A percentile compares a stretch with the other conserved stretches of the same genome.
Conservation (phyloP, 2,329 filamentous ascomycete genomes). For the Colletotrichum lini region DNA sequence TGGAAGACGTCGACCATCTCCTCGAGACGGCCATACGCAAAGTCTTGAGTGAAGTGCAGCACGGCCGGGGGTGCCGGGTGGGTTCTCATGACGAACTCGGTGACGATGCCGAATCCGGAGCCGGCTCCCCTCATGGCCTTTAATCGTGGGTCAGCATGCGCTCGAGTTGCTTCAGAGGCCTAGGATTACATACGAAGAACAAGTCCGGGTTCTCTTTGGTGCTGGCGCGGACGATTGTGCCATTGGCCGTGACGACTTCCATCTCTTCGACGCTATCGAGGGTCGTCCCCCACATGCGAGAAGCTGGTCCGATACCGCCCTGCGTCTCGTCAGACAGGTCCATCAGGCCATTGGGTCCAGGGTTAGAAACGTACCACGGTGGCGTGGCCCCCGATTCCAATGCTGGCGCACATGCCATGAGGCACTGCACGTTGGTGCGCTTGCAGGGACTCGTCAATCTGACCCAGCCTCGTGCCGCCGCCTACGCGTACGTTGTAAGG, state of each 20-base stretch:
- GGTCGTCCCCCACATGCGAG: constrained; percentile 70
- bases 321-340: constrained; percentile 44
- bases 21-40: constrained; percentile 59
- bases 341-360: neutral
- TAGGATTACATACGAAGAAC: constrained; percentile 44
- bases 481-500: constrained; percentile 66
- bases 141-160: neutral
- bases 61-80: constrained; percentile 59
- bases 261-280: constrained; percentile 67
- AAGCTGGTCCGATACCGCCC: constrained; percentile 70
- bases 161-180: neutral
- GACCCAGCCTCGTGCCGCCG: constrained; percentile 64
- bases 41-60: constrained; percentile 65
- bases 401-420: constrained; percentile 70
- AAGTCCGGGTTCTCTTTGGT: constrained; percentile 46
- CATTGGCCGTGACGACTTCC: constrained; percentile 50
- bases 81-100: constrained; percentile 49
- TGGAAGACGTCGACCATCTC: constrained; percentile 60
- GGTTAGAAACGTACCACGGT: constrained; percentile 61
- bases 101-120: constrained; percentile 56
- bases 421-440: constrained; percentile 68
- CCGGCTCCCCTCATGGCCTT: constrained; percentile 51
- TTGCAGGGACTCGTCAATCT: constrained; percentile 64
- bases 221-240: constrained; percentile 44
- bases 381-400: constrained; percentile 71